Evolutionary conservation across 495 filamentous ascomycete species (phyloP), one percentile per base, ranked within the genome.

Genomic region (Copromyces sp.): DNA sequence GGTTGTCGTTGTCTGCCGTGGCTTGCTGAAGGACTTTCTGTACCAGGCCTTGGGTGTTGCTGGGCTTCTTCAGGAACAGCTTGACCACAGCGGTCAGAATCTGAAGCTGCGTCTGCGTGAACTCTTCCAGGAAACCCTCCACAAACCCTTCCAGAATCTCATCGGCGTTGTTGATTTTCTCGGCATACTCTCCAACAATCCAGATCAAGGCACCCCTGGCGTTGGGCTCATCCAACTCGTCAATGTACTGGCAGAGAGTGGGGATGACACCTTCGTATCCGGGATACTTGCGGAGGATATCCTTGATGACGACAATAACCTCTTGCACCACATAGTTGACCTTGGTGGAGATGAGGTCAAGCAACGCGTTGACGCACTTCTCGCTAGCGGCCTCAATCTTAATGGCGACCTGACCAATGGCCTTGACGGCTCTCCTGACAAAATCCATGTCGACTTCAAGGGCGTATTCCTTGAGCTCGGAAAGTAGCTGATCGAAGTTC

Each of bases 251-350:
- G 83, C 97, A 98, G 2, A 99, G 89, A 8, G 94, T 93, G 16
- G 90, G 89, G 80, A 99, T 99, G 82, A 99, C 98, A 72, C 90
- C 92, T 82, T 99, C 95, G 80, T 99, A 99, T 79, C 97, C 92
- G 6, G 95, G 95, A 80, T 99, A 99, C 82, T 98, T 98, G 73
- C 95, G 90, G 87, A 99, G 98, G 78, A 99, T 98, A 81, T 99
- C 98, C 74, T 94, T 91, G 77, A 99, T 99, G 24, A 99, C 95
- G 35, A 99, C 95, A 0, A 96, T 99, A n/a, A 95, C 95, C 83
- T 99, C 95, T 81, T 99, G 95, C 6, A 99, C 95, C 70, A 99
- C 98, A 80, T 99, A 99, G n/a, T 93, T 94, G 68, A 99, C 93
- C 82, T 98, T 98, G n/a, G 95, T 98, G 29, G 94, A 90, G 14